phyloP scores from a whole-genome alignment of 2,329 filamentous ascomycete species.

The Xylariaceae sp. region DNA sequence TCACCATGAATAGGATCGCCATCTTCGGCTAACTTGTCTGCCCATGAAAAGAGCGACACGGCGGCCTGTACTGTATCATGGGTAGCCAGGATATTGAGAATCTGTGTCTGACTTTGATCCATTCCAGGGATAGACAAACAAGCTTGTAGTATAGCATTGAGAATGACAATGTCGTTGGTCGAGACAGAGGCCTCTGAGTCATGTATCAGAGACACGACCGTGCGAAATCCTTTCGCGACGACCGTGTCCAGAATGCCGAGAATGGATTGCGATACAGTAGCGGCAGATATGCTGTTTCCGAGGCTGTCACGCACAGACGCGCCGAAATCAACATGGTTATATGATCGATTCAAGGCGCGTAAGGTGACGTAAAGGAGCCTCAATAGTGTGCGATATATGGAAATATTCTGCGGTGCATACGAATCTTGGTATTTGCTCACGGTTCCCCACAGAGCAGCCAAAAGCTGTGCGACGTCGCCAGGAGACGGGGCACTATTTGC shows the following conservation, averaged over 20 bases:
- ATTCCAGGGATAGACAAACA: slow-evolving; percentile 76
- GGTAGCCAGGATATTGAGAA: slow-evolving; percentile 66
- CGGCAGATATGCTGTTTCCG: slow-evolving; percentile 36
- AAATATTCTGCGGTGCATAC: slow-evolving; percentile 49
- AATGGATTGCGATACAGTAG: slow-evolving; percentile 57
- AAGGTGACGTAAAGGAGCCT: slow-evolving; percentile 83
- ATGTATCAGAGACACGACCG: slow-evolving; percentile 78
- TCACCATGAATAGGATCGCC: slow-evolving; percentile 91
- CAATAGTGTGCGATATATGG: slow-evolving; percentile 80
- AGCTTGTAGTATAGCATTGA: slow-evolving; percentile 85
- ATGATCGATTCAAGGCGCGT: slow-evolving; percentile 55
- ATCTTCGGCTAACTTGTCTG: slow-evolving; percentile 73
- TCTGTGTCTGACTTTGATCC: slow-evolving; percentile 66
- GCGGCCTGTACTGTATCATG: slow-evolving; percentile 78
- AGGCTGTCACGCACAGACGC: slow-evolving; percentile 27
- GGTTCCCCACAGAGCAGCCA: slow-evolving; percentile 50
- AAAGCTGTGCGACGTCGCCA: slow-evolving; percentile 50
- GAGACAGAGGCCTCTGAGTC: slow-evolving; percentile 63
- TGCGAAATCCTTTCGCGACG: slow-evolving; percentile 78
- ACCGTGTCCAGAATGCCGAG: slow-evolving; percentile 78
- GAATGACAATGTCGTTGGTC: slow-evolving; percentile 79
- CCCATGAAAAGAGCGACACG: slow-evolving; percentile 88
- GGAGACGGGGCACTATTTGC: slow-evolving; percentile 55
- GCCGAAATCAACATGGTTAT: slow-evolving; percentile 18
- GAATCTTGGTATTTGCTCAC: slow-evolving; percentile 55